Evolutionary conservation across 768 basidiomycete species (phyloP).

Genomic region (Auriscalpium microsporum): DNA sequence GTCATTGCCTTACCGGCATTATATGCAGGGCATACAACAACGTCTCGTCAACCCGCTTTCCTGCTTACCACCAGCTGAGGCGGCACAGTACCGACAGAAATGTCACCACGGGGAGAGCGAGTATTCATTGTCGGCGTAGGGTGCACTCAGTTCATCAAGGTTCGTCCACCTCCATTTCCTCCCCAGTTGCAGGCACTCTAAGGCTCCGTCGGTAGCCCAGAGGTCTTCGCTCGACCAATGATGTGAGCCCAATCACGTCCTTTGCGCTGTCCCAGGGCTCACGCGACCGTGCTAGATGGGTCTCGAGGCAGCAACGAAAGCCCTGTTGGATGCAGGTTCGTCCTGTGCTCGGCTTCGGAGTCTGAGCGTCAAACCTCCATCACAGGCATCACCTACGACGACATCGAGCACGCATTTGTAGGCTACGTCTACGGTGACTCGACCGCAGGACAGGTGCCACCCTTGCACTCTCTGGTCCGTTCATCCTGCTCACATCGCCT

Average conservation of each 20-base stretch:
- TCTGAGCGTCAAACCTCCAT: neutral
- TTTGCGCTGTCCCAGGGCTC: neutral
- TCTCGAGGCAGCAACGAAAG: slow-evolving; percentile 80
- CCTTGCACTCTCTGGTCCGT: neutral
- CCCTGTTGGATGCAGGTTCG: slow-evolving; percentile 73
- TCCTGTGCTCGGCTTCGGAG: neutral
- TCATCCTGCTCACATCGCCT: neutral
- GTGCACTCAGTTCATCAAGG: slow-evolving; percentile 75
- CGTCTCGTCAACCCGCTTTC: too few species aligned
- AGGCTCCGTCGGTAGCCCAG: slow-evolving; percentile 43
- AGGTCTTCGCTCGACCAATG: slow-evolving; percentile 57
- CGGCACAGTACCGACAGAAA: neutral
- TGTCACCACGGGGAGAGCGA: slow-evolving; percentile 1
- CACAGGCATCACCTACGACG: slow-evolving; percentile 76
- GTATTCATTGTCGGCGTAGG: slow-evolving; percentile 64
- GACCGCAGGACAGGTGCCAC: slow-evolving; percentile 57
- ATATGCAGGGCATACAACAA: too few species aligned
- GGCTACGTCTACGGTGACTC: slow-evolving; percentile 80
- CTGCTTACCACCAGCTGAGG: too few species aligned
- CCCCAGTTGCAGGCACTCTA: neutral
- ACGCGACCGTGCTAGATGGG: slow-evolving; percentile 50
- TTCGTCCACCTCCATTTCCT: slow-evolving; percentile 18
- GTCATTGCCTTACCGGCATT: too few species aligned
- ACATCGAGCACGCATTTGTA: slow-evolving; percentile 62
- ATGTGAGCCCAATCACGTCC: slow-evolving; percentile 35